phyloP scores from a whole-genome alignment of 306 rosid species.

The Sicyos baderoa region DNA sequence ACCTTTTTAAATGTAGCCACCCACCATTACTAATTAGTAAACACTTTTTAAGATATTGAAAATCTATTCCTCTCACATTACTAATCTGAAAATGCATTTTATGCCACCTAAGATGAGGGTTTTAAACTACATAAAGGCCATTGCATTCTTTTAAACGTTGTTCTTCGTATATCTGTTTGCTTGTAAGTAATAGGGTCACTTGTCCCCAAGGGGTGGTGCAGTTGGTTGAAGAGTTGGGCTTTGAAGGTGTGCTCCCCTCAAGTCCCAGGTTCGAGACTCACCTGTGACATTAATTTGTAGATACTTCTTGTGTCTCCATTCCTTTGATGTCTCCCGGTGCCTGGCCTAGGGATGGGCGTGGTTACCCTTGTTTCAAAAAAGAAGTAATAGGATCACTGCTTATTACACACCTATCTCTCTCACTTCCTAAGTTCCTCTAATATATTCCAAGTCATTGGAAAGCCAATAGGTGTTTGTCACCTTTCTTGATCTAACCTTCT shows the following conservation, averaged over 20 bases:
- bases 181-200: no score
- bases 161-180: neutral
- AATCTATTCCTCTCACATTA: neutral
- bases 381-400: neutral
- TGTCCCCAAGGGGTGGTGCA: no score
- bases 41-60: neutral
- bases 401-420: neutral
- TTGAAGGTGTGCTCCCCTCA: no score
- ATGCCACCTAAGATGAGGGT: neutral
- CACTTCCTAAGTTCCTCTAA: neutral
- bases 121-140: neutral
- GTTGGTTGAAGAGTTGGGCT: no score
- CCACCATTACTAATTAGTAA: neutral
- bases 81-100: neutral
- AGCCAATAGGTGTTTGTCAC: neutral
- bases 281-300: no score
- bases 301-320: no score
- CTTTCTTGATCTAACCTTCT: neutral
- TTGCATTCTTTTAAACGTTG: neutral
- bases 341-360: no score
- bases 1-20: neutral
- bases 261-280: no score
- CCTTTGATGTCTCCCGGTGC: no score
- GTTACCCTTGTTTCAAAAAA: no score
- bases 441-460: neutral